Evolutionary conservation across 371 early-diverging fungal species (phyloP).

Genomic region (Mucor mucedo): DNA sequence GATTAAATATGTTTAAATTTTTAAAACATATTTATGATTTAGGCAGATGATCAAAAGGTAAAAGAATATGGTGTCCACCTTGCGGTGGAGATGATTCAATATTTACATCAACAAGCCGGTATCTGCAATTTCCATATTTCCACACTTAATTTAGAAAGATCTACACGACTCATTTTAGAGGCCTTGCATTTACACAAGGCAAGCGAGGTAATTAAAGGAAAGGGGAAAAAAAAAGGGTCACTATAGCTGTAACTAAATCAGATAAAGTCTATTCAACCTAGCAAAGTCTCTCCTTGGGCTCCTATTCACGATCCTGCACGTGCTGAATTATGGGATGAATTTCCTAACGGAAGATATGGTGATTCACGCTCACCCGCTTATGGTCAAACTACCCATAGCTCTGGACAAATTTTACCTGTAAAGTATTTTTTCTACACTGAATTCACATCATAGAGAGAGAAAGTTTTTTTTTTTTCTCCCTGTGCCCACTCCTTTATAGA

Average conservation of each 20-base stretch:
- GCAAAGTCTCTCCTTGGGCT: constrained; percentile 27
- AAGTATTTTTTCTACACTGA: constrained; percentile 12
- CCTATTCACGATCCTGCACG: constrained; percentile 38
- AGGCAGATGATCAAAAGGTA: constrained; percentile 89
- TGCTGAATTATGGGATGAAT: constrained; percentile 92
- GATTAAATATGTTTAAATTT: background rate
- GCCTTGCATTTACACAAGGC: constrained; percentile 43
- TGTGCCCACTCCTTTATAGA: background rate
- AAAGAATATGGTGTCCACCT: constrained; percentile 89
- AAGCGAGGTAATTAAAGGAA: constrained; percentile 7
- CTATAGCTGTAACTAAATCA: background rate
- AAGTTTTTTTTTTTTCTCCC: no score
- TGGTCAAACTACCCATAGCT: constrained; percentile 68
- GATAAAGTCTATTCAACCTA: background rate
- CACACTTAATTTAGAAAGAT: constrained; percentile 88
- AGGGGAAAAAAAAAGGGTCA: background rate
- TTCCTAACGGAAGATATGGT: constrained; percentile 97
- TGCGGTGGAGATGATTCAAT: constrained; percentile 72
- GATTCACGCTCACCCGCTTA: constrained; percentile 86
- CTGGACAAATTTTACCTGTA: constrained; percentile 67
- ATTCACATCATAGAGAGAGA: background rate
- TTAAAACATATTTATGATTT: no score
- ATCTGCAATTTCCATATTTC: constrained; percentile 77
- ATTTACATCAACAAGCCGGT: constrained; percentile 58
- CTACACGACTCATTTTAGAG: constrained; percentile 84